phyloP scores from a whole-genome alignment of 192 early-diverging fungal species.

The Helicostylum pulchrum region DNA sequence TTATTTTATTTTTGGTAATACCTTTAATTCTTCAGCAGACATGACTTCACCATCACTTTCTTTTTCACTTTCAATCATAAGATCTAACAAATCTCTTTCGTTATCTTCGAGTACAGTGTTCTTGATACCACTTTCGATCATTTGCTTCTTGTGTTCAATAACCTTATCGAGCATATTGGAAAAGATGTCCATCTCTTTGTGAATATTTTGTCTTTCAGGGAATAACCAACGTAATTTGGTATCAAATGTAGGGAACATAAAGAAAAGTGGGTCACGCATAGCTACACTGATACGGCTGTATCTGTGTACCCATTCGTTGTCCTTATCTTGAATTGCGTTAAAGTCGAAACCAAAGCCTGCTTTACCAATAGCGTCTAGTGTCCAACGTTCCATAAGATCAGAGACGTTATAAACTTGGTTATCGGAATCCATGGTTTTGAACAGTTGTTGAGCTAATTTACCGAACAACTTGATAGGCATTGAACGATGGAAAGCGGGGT shows the following conservation, averaged over 20 bases:
- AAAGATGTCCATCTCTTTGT: constrained; percentile 15
- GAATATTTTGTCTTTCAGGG: background rate
- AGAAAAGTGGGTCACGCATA: constrained; percentile 45
- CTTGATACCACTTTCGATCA: background rate
- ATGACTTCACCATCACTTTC: background rate
- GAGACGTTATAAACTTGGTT: constrained; percentile 4
- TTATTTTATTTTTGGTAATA: constrained; percentile 5
- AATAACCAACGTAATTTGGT: constrained; percentile 6
- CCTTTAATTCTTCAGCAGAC: constrained; percentile 4
- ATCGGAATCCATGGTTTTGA: background rate
- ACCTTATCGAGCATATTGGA: constrained; percentile 3
- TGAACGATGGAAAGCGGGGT: constrained; percentile 31
- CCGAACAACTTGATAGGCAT: constrained; percentile 27
- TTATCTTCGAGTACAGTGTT: background rate
- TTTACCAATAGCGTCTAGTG: constrained; percentile 56
- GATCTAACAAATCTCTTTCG: constrained; percentile 33
- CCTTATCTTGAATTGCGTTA: constrained; percentile 41
- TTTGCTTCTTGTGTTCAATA: constrained; percentile 16
- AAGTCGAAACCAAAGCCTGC: constrained; percentile 53
- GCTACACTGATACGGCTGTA: constrained; percentile 41
- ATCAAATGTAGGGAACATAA: constrained; percentile 53
- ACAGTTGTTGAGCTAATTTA: constrained; percentile 6
- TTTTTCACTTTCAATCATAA: constrained; percentile 30
- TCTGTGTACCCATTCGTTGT: constrained; percentile 12
- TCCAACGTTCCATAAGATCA: constrained; percentile 31